Conservation (phyloP, 2,329 filamentous ascomycete genomes). For the Sporothrix pallida region DNA sequence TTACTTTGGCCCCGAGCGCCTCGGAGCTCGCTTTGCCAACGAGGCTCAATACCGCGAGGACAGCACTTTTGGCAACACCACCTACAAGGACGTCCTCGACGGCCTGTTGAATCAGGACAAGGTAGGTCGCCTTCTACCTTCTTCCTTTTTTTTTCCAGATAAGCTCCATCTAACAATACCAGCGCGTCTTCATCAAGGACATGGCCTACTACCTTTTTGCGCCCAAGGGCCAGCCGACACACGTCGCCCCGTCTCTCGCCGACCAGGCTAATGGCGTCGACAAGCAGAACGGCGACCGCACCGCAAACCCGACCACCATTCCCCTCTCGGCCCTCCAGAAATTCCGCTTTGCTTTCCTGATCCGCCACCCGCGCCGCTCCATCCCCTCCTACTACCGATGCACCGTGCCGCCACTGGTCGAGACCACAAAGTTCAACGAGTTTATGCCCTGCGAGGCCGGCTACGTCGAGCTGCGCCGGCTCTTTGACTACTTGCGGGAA, state of each 20-base stretch:
- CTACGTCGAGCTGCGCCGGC: slow-evolving; percentile 81
- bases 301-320: slow-evolving; percentile 81
- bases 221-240: slow-evolving; percentile 69
- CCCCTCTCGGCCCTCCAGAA: slow-evolving; percentile 73
- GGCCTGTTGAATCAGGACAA: slow-evolving; percentile 70
- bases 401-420: slow-evolving; percentile 83
- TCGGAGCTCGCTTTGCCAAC: slow-evolving; percentile 77
- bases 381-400: slow-evolving; percentile 96
- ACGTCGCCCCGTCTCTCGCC: slow-evolving; percentile 80
- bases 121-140: background rate
- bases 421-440: slow-evolving; percentile 81
- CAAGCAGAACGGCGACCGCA: slow-evolving; percentile 54
- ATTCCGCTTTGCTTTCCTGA: slow-evolving; percentile 96
- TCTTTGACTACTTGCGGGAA: slow-evolving; percentile 83
- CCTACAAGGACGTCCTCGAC: slow-evolving; percentile 78
- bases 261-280: slow-evolving; percentile 41
- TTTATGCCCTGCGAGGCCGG: slow-evolving; percentile 90
- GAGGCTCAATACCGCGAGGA: slow-evolving; percentile 62
- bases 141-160: background rate
- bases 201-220: slow-evolving; percentile 92
- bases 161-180: background rate
- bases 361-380: slow-evolving; percentile 89
- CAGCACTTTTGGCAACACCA: slow-evolving; percentile 72
- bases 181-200: slow-evolving; percentile 97
- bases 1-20: slow-evolving; percentile 90